phyloP scores from a whole-genome alignment of 73 alveolate species.

The Uronychia setigera region DNA sequence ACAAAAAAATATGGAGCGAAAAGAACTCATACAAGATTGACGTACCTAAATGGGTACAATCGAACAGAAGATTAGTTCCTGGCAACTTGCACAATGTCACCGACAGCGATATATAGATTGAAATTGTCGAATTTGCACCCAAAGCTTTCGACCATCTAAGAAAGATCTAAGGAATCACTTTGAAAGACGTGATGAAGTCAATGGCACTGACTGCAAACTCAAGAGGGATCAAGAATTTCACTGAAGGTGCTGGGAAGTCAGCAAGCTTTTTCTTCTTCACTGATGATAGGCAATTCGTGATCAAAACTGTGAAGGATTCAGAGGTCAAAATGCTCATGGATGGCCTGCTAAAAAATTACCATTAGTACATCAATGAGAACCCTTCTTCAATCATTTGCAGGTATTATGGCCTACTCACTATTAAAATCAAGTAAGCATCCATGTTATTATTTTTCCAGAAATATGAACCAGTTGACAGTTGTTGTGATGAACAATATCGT shows the following conservation, averaged over 20 bases:
- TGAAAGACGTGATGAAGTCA: background rate
- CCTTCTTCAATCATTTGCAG: conserved; percentile 42
- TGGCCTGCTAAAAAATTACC: conserved; percentile 39
- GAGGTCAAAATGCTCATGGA: conserved; percentile 28
- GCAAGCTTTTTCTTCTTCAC: conserved; percentile 52
- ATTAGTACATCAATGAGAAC: conserved; percentile 22
- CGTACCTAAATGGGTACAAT: background rate
- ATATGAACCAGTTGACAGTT: conserved; percentile 36
- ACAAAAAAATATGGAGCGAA: background rate
- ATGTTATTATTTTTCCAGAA: no score
- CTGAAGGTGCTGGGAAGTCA: conserved; percentile 63
- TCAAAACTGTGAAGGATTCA: conserved; percentile 45
- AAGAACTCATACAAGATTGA: background rate
- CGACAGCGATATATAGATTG: background rate
- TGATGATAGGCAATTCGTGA: conserved; percentile 33
- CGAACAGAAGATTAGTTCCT: background rate
- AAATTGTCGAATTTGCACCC: background rate
- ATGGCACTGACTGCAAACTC: background rate
- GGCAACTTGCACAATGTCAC: background rate
- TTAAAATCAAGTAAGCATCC: conserved; percentile 45
- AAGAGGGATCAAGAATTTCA: conserved; percentile 27
- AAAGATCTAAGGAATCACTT: background rate
- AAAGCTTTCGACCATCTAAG: background rate
- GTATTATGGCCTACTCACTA: conserved; percentile 44
- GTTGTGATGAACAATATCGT: conserved; percentile 51